Evolutionary conservation across 345 rosid species (phyloP).

Genomic region (Psidium guajava): DNA sequence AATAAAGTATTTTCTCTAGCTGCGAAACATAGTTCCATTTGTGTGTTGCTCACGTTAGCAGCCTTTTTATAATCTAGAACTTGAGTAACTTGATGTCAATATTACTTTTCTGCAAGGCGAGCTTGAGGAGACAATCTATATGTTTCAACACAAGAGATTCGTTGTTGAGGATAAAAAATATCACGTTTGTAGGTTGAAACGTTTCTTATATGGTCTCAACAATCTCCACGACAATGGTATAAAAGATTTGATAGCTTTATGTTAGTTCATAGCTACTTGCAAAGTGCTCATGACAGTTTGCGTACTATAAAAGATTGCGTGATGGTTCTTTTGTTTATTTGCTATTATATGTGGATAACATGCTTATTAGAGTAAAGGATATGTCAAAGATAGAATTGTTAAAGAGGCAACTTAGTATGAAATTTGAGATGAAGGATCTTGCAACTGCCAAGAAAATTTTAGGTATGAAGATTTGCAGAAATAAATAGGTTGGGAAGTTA

Average conservation of each 20-base stretch:
- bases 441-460: neutral
- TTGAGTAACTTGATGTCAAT: too few relatives aligned
- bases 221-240: neutral
- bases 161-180: neutral
- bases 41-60: too few relatives aligned
- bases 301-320: neutral
- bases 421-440: neutral
- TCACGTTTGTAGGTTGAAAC: neutral
- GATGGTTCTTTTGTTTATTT: neutral
- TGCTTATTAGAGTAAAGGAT: neutral
- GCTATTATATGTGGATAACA: neutral
- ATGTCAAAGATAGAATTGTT: neutral
- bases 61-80: too few relatives aligned
- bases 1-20: too few relatives aligned
- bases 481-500: neutral
- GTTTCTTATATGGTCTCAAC: neutral
- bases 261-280: neutral
- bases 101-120: too few relatives aligned
- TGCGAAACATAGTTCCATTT: too few relatives aligned
- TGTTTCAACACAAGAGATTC: neutral
- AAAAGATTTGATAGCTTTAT: neutral
- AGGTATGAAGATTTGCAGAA: neutral
- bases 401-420: neutral
- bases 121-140: too few relatives aligned
- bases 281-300: neutral